Conservation (phyloP, 352 stramenopile genomes). For the Phytophthora rubi region DNA sequence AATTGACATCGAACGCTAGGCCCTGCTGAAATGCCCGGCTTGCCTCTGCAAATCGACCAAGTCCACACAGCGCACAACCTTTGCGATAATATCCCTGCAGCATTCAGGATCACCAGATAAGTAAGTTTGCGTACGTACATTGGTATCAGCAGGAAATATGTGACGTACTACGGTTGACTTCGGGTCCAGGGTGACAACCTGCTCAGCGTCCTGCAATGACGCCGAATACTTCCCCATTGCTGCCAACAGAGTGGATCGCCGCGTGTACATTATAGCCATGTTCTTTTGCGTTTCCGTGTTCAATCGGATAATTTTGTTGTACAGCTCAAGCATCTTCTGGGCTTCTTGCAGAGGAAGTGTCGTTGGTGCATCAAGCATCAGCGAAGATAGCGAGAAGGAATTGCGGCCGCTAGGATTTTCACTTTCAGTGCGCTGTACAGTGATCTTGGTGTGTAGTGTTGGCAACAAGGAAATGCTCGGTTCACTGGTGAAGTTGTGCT, state of each 20-base stretch:
- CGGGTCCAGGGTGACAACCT: constrained; percentile 55
- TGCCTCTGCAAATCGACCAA: constrained; percentile 59
- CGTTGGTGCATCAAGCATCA: constrained; percentile 38
- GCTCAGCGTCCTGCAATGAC: constrained; percentile 59
- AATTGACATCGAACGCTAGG: constrained; percentile 68
- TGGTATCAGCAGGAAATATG: not conserved
- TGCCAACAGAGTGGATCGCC: constrained; percentile 66
- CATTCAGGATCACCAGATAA: not conserved
- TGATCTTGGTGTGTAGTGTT: constrained; percentile 20
- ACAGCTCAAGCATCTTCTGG: constrained; percentile 61
- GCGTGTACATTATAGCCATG: constrained; percentile 62
- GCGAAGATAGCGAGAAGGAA: constrained; percentile 19
- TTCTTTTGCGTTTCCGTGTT: constrained; percentile 57
- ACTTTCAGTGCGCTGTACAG: constrained; percentile 1
- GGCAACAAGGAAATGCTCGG: constrained; percentile 31
- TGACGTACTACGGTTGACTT: constrained; percentile 57
- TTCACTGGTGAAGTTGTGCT: constrained; percentile 39
- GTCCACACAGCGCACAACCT: constrained; percentile 62
- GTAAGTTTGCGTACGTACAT: not conserved
- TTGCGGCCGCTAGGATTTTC: constrained; percentile 22
- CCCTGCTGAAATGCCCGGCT: constrained; percentile 68
- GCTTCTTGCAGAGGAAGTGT: constrained; percentile 30
- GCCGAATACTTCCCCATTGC: constrained; percentile 55
- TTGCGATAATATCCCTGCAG: constrained; percentile 73
- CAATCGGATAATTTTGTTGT: constrained; percentile 70